These are phyloP conservation scores for Paecilomyces sp. DNA, from an alignment of 2,329 filamentous ascomycete species.

Conservation along the genomic window DNA sequence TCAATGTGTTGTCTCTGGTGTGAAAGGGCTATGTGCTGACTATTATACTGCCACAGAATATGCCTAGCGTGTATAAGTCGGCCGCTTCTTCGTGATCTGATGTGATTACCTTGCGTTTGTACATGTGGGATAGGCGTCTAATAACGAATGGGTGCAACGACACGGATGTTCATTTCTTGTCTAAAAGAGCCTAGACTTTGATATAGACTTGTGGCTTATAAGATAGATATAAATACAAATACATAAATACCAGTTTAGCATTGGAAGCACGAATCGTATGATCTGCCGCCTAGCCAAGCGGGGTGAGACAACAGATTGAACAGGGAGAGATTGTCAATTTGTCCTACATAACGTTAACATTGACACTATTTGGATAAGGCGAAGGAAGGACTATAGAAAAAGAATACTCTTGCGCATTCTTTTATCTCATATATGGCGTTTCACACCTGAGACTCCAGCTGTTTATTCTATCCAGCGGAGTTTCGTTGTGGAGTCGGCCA, in stretches of 20 bases:
- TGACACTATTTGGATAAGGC: not conserved
- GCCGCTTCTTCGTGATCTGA: not conserved
- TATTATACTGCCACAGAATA: conserved; percentile 6
- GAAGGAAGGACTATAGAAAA: not conserved
- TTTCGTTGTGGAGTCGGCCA: not conserved
- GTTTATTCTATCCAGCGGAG: not conserved
- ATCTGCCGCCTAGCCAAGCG: not conserved
- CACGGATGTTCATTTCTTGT: not conserved
- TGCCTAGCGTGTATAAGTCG: conserved; percentile 18
- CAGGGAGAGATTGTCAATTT: not conserved
- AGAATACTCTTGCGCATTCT: no score
- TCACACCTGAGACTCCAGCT: not conserved
- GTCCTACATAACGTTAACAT: not conserved
- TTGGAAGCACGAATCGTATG: not conserved
- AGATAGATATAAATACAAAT: not conserved
- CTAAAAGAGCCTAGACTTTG: not conserved
- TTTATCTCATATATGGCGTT: not conserved
- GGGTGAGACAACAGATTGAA: not conserved
- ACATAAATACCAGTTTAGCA: not conserved
- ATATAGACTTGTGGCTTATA: not conserved
- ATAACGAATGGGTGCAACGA: not conserved
- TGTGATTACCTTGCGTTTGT: not conserved
- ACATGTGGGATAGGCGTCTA: not conserved
- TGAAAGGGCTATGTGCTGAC: not conserved
- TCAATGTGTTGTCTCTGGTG: not conserved